Evolutionary conservation across 2,329 filamentous ascomycete genomes (phyloP), one percentile per base, ranked within the genome.

Genomic region (Tolypocladium inflatum): DNA sequence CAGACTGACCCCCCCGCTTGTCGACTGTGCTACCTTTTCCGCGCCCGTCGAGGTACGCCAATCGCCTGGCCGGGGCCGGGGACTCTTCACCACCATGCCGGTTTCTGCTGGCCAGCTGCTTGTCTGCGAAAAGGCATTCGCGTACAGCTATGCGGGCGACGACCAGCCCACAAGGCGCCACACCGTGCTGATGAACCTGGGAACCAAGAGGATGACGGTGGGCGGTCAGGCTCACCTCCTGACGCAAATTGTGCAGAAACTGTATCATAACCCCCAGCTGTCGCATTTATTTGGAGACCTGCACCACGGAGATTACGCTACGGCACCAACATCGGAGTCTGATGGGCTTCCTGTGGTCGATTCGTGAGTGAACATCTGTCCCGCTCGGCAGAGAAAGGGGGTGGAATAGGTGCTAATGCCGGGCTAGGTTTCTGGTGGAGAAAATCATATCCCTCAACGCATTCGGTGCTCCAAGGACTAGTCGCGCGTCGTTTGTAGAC

Each of bases 111-210:
- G 81, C 0, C 77, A 83, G 4, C 68, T 83, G 2, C 65, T 85
- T 0, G 62, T 84, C 1, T 83, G 79, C 53, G 81, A 84, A 59
- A 85, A 84, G 60, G 80, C 81, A 0, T 82, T 83, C 62, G 66
- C 66, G 0, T 73, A 81, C 63, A 69, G 60, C 23, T 76, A 69
- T 50, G 62, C 59, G 41, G 69, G 60, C 39, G 66, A 63, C 4
- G 62, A 64, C 2, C 26, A 26, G 6, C 55, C 42, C 9, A 66
- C 57, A 1, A 38, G 11, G 37, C 4, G 13, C 37, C 35, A 11
- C 9, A 38, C 11, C 13, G n/a, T 77, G 0, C 55, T 79, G 51
- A 64, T 80, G 19, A 75, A 38, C 13, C 11, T 38, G 37, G 13
- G 13, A 11, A 38, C 37, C 37, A 38, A 38, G 37, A 38, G 37